These are phyloP conservation scores for Abrus pulchellus DNA, from an alignment of 306 rosid species.

Conservation along the genomic window DNA sequence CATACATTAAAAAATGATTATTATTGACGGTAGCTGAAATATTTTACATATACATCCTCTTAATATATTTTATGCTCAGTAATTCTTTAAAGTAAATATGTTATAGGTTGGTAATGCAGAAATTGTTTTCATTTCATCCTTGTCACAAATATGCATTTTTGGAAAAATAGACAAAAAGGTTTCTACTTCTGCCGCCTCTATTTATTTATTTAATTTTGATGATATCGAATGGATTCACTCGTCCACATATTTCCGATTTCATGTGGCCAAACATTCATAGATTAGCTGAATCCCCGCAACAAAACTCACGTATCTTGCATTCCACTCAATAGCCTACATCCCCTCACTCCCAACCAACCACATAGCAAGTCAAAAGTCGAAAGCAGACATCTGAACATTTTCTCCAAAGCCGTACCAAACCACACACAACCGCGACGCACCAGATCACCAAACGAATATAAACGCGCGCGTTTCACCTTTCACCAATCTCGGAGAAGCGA, in stretches of 20 bases:
- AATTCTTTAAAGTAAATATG: too few relatives aligned
- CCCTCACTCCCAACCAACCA: slow-evolving; percentile 20
- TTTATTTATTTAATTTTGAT: slow-evolving; percentile 25
- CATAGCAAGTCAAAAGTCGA: not conserved
- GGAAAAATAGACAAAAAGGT: not conserved
- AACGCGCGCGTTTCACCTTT: not conserved
- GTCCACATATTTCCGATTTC: not conserved
- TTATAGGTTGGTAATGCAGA: too few relatives aligned
- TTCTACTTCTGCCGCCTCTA: not conserved
- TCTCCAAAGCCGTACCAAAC: not conserved
- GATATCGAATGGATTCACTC: slow-evolving; percentile 12
- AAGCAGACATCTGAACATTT: not conserved
- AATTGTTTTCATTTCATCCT: not conserved
- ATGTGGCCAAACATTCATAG: slow-evolving; percentile 53
- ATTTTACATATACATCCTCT: too few relatives aligned
- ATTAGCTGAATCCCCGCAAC: not conserved
- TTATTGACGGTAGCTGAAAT: too few relatives aligned
- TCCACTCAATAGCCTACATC: not conserved
- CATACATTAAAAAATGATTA: too few relatives aligned
- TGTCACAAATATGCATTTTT: not conserved
- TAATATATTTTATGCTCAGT: too few relatives aligned
- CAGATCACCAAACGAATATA: slow-evolving; percentile 18
- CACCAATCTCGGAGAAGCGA: slow-evolving; percentile 41
- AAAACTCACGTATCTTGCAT: not conserved
- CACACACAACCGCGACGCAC: slow-evolving; percentile 6